Evolutionary conservation across 768 basidiomycete species (phyloP), one percentile per base, ranked within the genome.

Genomic region (Collybiopsis confluens): DNA sequence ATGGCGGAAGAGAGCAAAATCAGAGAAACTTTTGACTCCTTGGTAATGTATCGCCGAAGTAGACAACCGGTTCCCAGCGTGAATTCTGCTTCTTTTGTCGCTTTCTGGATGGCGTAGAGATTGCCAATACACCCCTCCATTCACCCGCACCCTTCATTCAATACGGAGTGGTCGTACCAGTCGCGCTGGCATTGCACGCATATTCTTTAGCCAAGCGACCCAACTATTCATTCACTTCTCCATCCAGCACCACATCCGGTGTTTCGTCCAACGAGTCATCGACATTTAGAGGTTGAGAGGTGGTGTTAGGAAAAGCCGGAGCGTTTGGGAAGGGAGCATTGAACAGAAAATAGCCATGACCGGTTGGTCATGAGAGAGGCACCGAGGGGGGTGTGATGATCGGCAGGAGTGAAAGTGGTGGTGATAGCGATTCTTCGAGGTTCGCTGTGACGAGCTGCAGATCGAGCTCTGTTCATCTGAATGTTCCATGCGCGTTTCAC

Each of bases 61-160:
- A 27, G 8, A 38, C 24, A 5, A 52, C 50, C 2, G 50, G 45
- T 3, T n/a, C 35, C 15, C 33, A 16, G 15, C 37, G 15, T 5
- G 37, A 48, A 36, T 48, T 1, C 33, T 30, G 6, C 10, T 30
- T 1, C 27, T 30, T 36, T 5, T 2, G 23, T 24, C 20, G 10
- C 33, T 27, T 4, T 10, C 11, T 6, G 65, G 30, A 5, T 6
- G 30, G 30, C 30, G 13, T 13, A 2, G 68, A 62, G 56, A 82
- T 68, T 5, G 85, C 86, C n/a, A 81, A 78, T 28, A 88, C 69
- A 1, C 88, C 86, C 8, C 87, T 71, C 86, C 86, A 90, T 16
- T 75, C 68, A 18, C 78, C 73, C 8, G 86, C 85, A 16, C 36
- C 71, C 77, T 33, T 73, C 70, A 9, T 81, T 73, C 2, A 77